These are phyloP conservation scores for Gautieria morchelliformis DNA, from an alignment of 768 basidiomycete species.

Conservation along the genomic window DNA sequence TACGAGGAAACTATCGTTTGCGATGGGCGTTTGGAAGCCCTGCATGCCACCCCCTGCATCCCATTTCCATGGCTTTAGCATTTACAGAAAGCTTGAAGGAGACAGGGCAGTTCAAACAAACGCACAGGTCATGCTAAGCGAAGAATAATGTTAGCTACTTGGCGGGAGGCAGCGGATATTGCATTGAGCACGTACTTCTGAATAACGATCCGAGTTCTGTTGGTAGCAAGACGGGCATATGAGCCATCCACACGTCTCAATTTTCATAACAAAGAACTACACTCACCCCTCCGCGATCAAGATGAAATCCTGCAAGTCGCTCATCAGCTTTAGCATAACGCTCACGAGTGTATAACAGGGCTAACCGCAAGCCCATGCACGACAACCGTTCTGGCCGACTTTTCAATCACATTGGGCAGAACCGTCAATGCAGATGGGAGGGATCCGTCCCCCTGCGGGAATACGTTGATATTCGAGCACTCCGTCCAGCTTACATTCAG, in stretches of 20 bases:
- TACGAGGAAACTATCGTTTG: slow-evolving; percentile 56
- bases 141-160: slow-evolving; percentile 34
- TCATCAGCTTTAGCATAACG: not conserved
- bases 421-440: slow-evolving; percentile 55
- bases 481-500: slow-evolving; percentile 48
- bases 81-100: slow-evolving; percentile 10
- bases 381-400: slow-evolving; percentile 57
- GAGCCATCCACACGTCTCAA: too few relatives aligned
- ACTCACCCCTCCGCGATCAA: slow-evolving; percentile 65
- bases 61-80: not conserved
- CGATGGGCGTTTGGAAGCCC: slow-evolving; percentile 65
- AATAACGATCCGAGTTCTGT: slow-evolving; percentile 39
- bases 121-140: slow-evolving; percentile 32
- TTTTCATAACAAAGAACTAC: not conserved
- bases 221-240: too few relatives aligned
- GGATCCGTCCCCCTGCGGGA: slow-evolving; percentile 52
- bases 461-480: slow-evolving; percentile 52
- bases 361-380: slow-evolving; percentile 50
- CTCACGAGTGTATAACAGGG: not conserved
- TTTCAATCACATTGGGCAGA: slow-evolving; percentile 67
- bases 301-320: slow-evolving; percentile 42
- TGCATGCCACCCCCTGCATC: slow-evolving; percentile 49
- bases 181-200: slow-evolving; percentile 41
- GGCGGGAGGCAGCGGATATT: not conserved
- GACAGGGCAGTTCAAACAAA: not conserved